phyloP scores from a whole-genome alignment of 2,329 filamentous ascomycete species.

The Keithomyces neogunnii region DNA sequence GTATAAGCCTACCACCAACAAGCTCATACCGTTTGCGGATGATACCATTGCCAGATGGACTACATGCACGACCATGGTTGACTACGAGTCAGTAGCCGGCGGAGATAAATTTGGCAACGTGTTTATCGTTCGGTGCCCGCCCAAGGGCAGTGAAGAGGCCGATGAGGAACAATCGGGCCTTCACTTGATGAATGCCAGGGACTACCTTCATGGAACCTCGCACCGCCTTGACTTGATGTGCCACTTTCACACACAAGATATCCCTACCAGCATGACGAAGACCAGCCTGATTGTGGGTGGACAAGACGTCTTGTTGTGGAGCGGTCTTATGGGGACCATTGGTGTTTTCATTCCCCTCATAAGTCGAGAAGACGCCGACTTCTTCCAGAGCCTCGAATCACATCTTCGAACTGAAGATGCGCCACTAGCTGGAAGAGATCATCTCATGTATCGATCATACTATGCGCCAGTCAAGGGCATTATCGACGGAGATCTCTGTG shows the following conservation, averaged over 20 bases:
- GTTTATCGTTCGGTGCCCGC: slow-evolving; percentile 81
- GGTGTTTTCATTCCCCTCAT: slow-evolving; percentile 90
- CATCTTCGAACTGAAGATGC: slow-evolving; percentile 81
- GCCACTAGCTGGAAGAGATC: slow-evolving; percentile 83
- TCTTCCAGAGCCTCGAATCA: slow-evolving; percentile 90
- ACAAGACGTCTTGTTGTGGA: slow-evolving; percentile 86
- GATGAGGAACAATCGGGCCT: slow-evolving; percentile 88
- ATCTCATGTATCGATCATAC: slow-evolving; percentile 91
- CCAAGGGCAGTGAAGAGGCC: slow-evolving; percentile 77
- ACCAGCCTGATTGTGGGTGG: slow-evolving; percentile 85
- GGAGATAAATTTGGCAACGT: slow-evolving; percentile 98
- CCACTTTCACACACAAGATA: slow-evolving; percentile 86
- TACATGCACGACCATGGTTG: slow-evolving; percentile 84
- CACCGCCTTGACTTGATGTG: slow-evolving; percentile 78
- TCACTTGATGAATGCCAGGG: slow-evolving; percentile 82
- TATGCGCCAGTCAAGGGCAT: slow-evolving; percentile 94
- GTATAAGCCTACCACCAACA: slow-evolving; percentile 88
- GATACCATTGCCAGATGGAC: slow-evolving; percentile 88
- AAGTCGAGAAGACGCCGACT: slow-evolving; percentile 88
- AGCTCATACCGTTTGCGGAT: slow-evolving; percentile 86
- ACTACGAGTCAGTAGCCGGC: slow-evolving; percentile 92
- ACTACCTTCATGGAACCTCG: slow-evolving; percentile 82
- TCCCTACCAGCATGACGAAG: slow-evolving; percentile 84
- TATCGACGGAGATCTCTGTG: slow-evolving; percentile 94
- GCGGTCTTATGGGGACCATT: slow-evolving; percentile 87